A percentile compares a stretch with the other conserved stretches of the same genome.
These are phyloP conservation scores for Carallia brachiata DNA, from an alignment of 345 rosid genomes.

Conservation along the genomic window DNA sequence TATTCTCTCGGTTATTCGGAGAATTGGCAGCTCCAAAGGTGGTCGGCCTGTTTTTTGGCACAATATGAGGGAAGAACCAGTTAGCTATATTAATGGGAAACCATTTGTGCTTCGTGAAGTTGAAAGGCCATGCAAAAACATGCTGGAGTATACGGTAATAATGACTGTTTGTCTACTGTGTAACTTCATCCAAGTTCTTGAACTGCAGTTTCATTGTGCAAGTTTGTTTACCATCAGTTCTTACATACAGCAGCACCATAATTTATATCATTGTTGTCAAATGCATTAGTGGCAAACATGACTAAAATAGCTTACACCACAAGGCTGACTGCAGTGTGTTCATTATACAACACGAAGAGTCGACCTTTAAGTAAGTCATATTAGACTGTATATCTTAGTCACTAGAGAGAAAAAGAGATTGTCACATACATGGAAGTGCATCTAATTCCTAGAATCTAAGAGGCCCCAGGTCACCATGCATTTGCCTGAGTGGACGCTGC, in stretches of 20 bases:
- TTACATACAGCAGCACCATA: no score
- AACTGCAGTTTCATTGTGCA: slow-evolving; percentile 2
- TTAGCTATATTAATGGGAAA: slow-evolving; percentile 89
- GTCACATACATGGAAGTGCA: neutral
- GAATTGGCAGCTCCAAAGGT: slow-evolving; percentile 80
- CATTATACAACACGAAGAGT: neutral
- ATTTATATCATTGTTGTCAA: no score
- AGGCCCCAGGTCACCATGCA: no score
- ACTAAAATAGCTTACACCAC: no score
- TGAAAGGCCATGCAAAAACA: slow-evolving; percentile 93
- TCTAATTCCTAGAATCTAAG: neutral
- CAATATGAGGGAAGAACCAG: slow-evolving; percentile 99
- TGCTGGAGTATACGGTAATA: slow-evolving; percentile 91
- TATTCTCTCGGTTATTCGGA: slow-evolving; percentile 72
- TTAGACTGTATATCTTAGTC: neutral
- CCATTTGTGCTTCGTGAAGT: slow-evolving; percentile 98
- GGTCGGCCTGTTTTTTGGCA: slow-evolving; percentile 91
- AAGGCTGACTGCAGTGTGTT: neutral
- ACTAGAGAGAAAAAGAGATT: neutral
- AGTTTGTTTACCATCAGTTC: neutral
- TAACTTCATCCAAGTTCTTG: slow-evolving; percentile 3
- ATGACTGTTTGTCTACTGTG: slow-evolving; percentile 1
- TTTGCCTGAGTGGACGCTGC: no score
- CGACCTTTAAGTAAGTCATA: neutral
- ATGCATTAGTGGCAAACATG: no score